Percentiles rank a stretch among this genome's conserved stretches.
These are phyloP conservation scores for Coriaria nepalensis DNA, from an alignment of 306 rosid genomes.

Conservation along the genomic window DNA sequence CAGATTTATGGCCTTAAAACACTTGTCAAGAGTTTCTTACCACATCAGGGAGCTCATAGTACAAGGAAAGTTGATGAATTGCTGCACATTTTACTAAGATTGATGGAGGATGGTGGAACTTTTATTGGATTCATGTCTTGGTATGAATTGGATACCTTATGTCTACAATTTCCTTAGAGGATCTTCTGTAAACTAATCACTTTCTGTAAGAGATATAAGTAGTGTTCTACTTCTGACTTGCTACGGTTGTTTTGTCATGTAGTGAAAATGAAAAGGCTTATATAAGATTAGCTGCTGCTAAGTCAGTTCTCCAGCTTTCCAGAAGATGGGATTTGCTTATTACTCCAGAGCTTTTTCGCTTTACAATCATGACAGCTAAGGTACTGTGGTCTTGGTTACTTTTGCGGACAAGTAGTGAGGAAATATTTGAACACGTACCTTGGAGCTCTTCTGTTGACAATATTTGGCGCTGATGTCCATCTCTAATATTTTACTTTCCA, in stretches of 20 bases:
- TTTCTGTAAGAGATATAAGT: not conserved
- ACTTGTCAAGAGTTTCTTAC: constrained; percentile 66
- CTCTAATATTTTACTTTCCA: too few relatives aligned
- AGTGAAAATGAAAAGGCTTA: constrained; percentile 46
- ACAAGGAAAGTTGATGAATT: constrained; percentile 29
- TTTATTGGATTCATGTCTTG: constrained; percentile 21
- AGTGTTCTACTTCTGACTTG: constrained; percentile 10
- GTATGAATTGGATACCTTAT: constrained; percentile 25
- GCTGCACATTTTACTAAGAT: constrained; percentile 37
- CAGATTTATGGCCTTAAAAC: constrained; percentile 86
- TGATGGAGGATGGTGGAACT: constrained; percentile 33
- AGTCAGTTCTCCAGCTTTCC: constrained; percentile 65
- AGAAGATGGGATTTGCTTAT: constrained; percentile 80
- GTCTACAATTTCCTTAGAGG: constrained; percentile 2
- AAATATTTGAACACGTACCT: too few relatives aligned
- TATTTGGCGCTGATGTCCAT: too few relatives aligned
- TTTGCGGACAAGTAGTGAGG: too few relatives aligned
- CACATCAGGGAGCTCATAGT: constrained; percentile 35
- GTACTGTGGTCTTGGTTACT: constrained; percentile 27
- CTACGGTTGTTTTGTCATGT: constrained; percentile 17
- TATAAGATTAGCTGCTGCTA: constrained; percentile 72
- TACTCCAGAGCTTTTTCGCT: constrained; percentile 46
- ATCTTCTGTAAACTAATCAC: not conserved
- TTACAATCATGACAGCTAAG: constrained; percentile 49
- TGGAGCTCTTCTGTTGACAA: too few relatives aligned